A percentile compares a stretch with the other conserved stretches of the same genome.
phyloP scores from a whole-genome alignment of 2,329 filamentous ascomycete genomes.

The Epichloe sylvatica region DNA sequence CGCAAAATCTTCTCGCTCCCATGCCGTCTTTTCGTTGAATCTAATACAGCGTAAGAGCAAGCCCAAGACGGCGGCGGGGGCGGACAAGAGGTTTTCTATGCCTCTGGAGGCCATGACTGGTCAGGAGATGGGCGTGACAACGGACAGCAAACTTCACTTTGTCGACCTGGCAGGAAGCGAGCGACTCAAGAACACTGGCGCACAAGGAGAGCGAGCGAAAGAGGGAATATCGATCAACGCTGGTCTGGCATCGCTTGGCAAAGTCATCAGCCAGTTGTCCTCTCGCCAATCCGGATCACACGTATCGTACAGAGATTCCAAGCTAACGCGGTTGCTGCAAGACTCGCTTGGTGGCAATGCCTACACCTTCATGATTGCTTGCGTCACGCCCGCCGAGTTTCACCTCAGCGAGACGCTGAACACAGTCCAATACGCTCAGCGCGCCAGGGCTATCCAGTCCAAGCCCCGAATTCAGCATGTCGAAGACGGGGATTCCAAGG shows the following conservation, averaged over 20 bases:
- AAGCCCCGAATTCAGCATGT: conserved; percentile 92
- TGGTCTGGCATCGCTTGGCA: conserved; percentile 83
- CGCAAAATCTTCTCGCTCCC: conserved; percentile 91
- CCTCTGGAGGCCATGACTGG: conserved; percentile 67
- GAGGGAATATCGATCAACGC: conserved; percentile 98
- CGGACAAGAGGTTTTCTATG: conserved; percentile 77
- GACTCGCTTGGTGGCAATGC: conserved; percentile 94
- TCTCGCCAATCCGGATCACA: conserved; percentile 76
- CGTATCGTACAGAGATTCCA: conserved; percentile 97
- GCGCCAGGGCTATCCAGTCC: conserved; percentile 90
- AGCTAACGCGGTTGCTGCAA: conserved; percentile 83
- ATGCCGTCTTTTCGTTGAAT: conserved; percentile 93
- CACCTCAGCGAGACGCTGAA: conserved; percentile 96
- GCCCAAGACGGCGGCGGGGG: conserved; percentile 33
- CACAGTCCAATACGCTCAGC: conserved; percentile 92
- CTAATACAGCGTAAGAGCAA: conserved; percentile 70
- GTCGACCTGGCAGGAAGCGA: conserved; percentile 96
- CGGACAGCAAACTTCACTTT: conserved; percentile 97
- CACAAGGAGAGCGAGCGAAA: conserved; percentile 82
- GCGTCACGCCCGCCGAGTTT: conserved; percentile 91
- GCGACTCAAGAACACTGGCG: conserved; percentile 90
- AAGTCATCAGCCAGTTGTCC: conserved; percentile 95
- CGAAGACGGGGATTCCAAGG: conserved; percentile 88
- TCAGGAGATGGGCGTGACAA: conserved; percentile 55
- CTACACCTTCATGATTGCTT: conserved; percentile 99